These are phyloP conservation scores for Viola pubescens DNA, from an alignment of 441 rosid species.

Conservation along the genomic window DNA sequence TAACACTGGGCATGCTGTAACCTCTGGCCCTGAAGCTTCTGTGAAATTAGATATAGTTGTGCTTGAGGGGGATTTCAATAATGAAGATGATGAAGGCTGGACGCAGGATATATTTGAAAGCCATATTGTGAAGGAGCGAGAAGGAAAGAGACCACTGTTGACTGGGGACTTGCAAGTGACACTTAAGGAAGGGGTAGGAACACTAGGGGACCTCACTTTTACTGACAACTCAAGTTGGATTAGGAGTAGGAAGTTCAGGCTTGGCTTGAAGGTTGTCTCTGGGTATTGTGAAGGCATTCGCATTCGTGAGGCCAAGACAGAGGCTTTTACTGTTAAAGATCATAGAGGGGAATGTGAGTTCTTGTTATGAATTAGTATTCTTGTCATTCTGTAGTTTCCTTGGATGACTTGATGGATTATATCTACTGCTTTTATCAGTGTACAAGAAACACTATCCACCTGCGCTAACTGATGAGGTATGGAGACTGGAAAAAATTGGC, in stretches of 20 bases:
- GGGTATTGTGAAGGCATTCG: conserved; percentile 74
- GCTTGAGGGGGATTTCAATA: conserved; percentile 93
- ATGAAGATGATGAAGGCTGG: conserved; percentile 92
- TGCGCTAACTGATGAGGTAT: conserved; percentile 74
- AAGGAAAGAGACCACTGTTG: conserved; percentile 94
- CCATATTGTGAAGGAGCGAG: conserved; percentile 93
- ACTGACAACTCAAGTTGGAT: conserved; percentile 99
- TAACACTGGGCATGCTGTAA: conserved; percentile 57
- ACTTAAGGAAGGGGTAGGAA: conserved; percentile 97
- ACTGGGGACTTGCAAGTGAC: conserved; percentile 79
- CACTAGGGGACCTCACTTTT: conserved; percentile 81
- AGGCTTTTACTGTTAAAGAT: conserved; percentile 94
- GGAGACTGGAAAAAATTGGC: conserved; percentile 99
- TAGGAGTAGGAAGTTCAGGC: conserved; percentile 91
- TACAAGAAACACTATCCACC: conserved; percentile 99
- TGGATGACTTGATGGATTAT: not conserved
- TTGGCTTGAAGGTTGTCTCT: conserved; percentile 71
- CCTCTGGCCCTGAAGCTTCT: conserved; percentile 75
- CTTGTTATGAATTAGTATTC: conserved; percentile 1
- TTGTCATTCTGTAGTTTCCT: conserved; percentile 8
- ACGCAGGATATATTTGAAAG: conserved; percentile 86
- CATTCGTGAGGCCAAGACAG: conserved; percentile 94
- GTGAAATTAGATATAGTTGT: conserved; percentile 77
- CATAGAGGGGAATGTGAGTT: conserved; percentile 93
- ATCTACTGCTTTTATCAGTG: conserved; percentile 35